Conservation (phyloP, 1,139 yeast species). For the Zygosaccharomyces pseudobailii region DNA sequence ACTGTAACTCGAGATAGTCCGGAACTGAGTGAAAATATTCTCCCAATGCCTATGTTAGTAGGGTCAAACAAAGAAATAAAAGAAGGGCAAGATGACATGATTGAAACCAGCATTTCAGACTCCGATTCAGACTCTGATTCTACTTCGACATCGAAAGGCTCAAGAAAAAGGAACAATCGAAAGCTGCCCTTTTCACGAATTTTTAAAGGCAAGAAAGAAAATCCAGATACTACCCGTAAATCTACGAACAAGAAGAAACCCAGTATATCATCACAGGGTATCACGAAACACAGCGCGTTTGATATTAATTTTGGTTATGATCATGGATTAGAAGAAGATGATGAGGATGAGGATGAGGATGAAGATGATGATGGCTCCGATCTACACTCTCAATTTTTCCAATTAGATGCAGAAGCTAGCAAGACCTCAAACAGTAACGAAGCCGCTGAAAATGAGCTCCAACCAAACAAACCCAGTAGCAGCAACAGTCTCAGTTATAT, state of each 20-base stretch:
- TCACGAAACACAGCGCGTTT: constrained; percentile 15
- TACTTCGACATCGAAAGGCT: constrained; percentile 4
- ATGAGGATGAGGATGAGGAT: constrained; percentile 33
- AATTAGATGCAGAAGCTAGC: constrained; percentile 13
- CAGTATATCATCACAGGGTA: not conserved
- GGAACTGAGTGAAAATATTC: not conserved
- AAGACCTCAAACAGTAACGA: constrained; percentile 12
- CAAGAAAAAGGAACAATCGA: constrained; percentile 10
- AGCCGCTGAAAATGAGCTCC: constrained; percentile 14
- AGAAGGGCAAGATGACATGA: not conserved
- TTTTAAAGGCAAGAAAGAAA: constrained; percentile 18
- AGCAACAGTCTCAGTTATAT: constrained; percentile 5
- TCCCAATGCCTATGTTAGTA: not conserved
- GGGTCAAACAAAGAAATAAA: not conserved
- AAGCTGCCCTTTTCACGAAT: constrained; percentile 21
- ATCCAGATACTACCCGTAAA: constrained; percentile 5
- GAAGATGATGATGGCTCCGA: constrained; percentile 26
- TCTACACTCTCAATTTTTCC: constrained; percentile 23
- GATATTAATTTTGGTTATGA: constrained; percentile 31
- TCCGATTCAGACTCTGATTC: constrained; percentile 8
- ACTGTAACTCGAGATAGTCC: not conserved
- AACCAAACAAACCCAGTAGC: constrained; percentile 11
- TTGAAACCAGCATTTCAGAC: constrained; percentile 5
- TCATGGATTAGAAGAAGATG: constrained; percentile 30
- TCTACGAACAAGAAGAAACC: constrained; percentile 4